Percentiles rank a stretch among this genome's conserved stretches.
phyloP scores from a whole-genome alignment of 2,329 filamentous ascomycete genomes.

The Didymella segeticola region DNA sequence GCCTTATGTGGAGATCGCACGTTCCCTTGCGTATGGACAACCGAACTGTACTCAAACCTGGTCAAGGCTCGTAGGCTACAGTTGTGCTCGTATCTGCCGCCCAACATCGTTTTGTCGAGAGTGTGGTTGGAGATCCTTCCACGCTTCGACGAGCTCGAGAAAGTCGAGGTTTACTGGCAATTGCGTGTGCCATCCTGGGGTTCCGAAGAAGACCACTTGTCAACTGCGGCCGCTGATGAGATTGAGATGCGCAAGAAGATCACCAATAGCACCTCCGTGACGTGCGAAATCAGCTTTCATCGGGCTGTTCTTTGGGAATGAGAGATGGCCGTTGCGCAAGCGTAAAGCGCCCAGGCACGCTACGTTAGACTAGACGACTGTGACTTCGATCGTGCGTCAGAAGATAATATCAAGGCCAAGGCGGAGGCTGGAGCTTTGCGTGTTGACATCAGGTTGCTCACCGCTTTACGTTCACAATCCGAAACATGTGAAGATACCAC shows the following conservation, averaged over 20 bases:
- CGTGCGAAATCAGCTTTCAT: conserved; percentile 5
- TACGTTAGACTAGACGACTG: background rate
- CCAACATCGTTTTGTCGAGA: conserved; percentile 1
- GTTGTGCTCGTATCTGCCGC: conserved; percentile 4
- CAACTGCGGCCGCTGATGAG: conserved; percentile 2
- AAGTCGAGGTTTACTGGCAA: conserved; percentile 3
- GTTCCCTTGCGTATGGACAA: background rate
- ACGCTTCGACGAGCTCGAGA: background rate
- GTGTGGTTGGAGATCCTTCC: conserved; percentile 3
- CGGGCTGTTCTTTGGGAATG: background rate
- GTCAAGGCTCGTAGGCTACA: background rate
- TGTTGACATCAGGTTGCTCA: background rate
- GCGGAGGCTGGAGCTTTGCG: background rate
- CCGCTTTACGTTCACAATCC: background rate
- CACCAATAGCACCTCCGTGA: background rate
- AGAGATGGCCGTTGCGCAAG: background rate
- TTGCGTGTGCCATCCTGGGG: conserved; percentile 6
- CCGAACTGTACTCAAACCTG: background rate
- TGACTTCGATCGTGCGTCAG: background rate
- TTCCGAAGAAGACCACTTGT: conserved; percentile 5
- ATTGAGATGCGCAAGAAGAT: background rate
- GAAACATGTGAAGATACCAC: conserved; percentile 5
- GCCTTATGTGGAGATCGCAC: background rate
- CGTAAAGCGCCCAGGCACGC: too few relatives aligned
- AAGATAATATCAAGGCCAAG: background rate